Conservation (phyloP, 495 filamentous ascomycete species). For the Daldinia decipiens region DNA sequence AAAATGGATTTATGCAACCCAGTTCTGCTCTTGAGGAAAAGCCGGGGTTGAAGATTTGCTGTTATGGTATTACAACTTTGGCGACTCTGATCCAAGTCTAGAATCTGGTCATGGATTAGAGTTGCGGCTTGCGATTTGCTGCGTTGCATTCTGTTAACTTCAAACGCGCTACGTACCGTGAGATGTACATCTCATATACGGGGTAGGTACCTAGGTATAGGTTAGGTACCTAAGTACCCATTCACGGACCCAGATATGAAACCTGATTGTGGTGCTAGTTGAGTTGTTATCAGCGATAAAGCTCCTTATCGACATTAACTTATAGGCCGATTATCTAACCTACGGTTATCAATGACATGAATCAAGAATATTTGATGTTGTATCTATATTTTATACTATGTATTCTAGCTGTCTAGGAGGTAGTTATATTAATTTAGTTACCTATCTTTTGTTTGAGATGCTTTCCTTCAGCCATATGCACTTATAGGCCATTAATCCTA, state of each 20-base stretch:
- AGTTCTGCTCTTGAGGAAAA: neutral
- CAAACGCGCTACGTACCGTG: slow-evolving; percentile 5
- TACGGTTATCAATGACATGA: too few species aligned
- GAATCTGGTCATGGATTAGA: slow-evolving; percentile 14
- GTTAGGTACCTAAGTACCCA: neutral
- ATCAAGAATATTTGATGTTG: too few species aligned
- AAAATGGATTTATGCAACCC: slow-evolving; percentile 6
- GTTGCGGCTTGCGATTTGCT: slow-evolving; percentile 9
- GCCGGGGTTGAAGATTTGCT: neutral
- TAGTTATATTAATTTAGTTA: neutral
- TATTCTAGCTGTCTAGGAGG: too few species aligned
- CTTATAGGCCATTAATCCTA: neutral
- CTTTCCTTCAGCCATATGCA: neutral
- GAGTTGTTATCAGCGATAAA: too few species aligned
- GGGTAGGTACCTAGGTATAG: neutral
- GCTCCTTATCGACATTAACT: too few species aligned
- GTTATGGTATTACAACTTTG: neutral
- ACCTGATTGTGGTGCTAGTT: neutral
- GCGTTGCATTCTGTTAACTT: slow-evolving; percentile 21
- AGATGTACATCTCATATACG: neutral
- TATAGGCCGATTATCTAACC: too few species aligned
- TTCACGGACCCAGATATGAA: neutral
- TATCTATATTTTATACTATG: too few species aligned
- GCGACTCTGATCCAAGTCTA: slow-evolving; percentile 4
- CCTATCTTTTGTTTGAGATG: neutral